Base-by-base conservation (phyloP, 805 yeast genomes). In the Candida chauliodis region DNA sequence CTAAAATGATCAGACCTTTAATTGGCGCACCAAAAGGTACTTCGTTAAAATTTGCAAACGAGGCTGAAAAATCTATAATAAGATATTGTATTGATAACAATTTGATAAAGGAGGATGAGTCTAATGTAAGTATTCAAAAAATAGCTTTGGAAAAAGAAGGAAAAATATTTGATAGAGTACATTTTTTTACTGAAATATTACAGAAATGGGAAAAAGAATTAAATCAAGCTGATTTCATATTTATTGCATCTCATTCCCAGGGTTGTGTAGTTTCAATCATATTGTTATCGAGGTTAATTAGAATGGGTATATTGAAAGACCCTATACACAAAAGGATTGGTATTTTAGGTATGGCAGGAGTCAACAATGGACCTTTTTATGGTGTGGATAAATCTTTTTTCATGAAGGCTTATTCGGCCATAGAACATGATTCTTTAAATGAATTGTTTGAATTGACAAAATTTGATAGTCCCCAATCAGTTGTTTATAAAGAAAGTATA, bases 11-110 rank as follows among this genome's bases (percentile, higher is more conserved):
- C 48, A 65, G 99, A 36, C 89, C 95, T 0, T 53, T 91, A 11
- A 80, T 91, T 36, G 99, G 99, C 2, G 89, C 90, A 45, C 99
- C 99, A 3, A 93, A 95, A 15, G 99, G 99, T 0, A 91, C 99
- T 0, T 91, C 98, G 0, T 71, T 83, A 32, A 83, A 84, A 55
- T 93, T 91, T 61, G 88, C 95, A 23, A 81, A 78, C 46, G 97
- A 89, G 52, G 97, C 96, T 0, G 98, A 89, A 8, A 70, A 69
- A 41, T 81, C 90, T 0, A 75, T 93, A 1, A 66, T 77, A 25
- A 61, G 81, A 20, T 91, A 69, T 40, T 66, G 84, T 81, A 36
- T 60, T 44, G 66, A 74, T 46, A 52, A 66, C 58, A 49, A 66
- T 42, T 45, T 71, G 56, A 52, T 65, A 30, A 46, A 46, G 31